These are phyloP conservation scores for Clausena lansium DNA, from an alignment of 345 rosid species.

Conservation along the genomic window DNA sequence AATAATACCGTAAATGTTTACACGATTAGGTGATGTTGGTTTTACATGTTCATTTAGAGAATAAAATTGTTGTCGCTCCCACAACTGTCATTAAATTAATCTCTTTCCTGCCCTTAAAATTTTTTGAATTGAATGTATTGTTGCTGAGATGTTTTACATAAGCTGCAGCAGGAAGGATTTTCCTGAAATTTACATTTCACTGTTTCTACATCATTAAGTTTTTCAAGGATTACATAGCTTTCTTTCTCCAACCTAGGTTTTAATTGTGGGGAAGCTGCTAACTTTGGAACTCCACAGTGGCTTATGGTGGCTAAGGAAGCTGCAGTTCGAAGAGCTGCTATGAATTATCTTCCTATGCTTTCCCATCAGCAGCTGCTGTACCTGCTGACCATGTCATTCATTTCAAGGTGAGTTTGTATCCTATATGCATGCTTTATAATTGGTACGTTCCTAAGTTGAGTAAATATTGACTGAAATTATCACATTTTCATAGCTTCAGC, in stretches of 20 bases:
- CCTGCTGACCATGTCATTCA: constrained; percentile 97
- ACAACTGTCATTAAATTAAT: not conserved
- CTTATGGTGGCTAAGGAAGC: constrained; percentile 95
- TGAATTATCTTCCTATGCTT: constrained; percentile 99
- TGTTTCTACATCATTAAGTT: not conserved
- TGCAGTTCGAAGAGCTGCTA: constrained; percentile 98
- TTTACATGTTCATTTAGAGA: not conserved
- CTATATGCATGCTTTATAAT: not conserved
- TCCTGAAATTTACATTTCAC: not conserved
- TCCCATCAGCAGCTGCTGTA: constrained; percentile 97
- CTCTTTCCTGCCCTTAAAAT: not conserved
- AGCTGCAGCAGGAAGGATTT: not conserved
- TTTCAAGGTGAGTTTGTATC: constrained; percentile 61
- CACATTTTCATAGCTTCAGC: constrained; percentile 8
- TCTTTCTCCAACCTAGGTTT: constrained; percentile 53
- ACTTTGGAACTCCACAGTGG: constrained; percentile 99
- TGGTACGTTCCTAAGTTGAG: not conserved
- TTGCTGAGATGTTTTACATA: not conserved
- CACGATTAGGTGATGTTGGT: not conserved
- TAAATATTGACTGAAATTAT: constrained; percentile 11
- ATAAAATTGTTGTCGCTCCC: not conserved
- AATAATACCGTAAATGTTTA: not conserved
- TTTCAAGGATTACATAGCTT: constrained; percentile 13
- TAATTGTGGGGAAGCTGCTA: constrained; percentile 99
- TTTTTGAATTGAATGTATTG: not conserved